Evolutionary conservation across 768 basidiomycete genomes (phyloP), one percentile per base, ranked within the genome.

Genomic region (Cyclocybe cylindracea): DNA sequence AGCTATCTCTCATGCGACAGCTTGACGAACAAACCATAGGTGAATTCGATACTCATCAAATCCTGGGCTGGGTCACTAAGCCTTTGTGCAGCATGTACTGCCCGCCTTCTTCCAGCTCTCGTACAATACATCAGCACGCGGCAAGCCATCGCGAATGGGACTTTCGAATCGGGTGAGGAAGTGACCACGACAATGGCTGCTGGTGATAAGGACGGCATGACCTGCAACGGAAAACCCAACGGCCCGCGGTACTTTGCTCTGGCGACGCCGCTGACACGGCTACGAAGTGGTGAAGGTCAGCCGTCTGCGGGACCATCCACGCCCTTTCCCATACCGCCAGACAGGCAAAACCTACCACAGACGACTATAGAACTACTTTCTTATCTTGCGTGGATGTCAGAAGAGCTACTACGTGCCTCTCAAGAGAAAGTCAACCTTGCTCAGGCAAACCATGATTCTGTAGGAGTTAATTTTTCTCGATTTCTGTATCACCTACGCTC

Each of bases 371-470:
- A 76, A 49, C 64, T 86, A 54, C 73, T 91, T 24, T 72, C 80
- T 14, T 73, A 76, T 43, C 78, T 91, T 46, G 83, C 85, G 3
- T 76, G 76, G 55, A 65, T 85, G 7, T 72, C 79, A 10, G 86
- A 87, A 60, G 83, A 86, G 54, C 65, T 82, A 1, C 66, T 86
- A 8, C 79, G 82, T 4, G 78, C 83, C 3, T 81, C 84, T 9
- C 86, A 90, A 54, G 91, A 94, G 66, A 92, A 92, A 63, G 79
- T 87, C 31, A 89, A 84, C 57, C 75, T 92, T 13, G 86, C 89
- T 2, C 80, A 82, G 57, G 79, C 87, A 8, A 81, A 83, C 19
- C 81, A 83, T 58, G 86, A 89, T 59, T 82, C 84, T 34, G 91
- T 91, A 63, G 53, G 83, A 62, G 33, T 16, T 35, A 13, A 32